Evolutionary conservation across 768 basidiomycete genomes (phyloP), one percentile per base, ranked within the genome.

Genomic region (Suillus subalutaceus): DNA sequence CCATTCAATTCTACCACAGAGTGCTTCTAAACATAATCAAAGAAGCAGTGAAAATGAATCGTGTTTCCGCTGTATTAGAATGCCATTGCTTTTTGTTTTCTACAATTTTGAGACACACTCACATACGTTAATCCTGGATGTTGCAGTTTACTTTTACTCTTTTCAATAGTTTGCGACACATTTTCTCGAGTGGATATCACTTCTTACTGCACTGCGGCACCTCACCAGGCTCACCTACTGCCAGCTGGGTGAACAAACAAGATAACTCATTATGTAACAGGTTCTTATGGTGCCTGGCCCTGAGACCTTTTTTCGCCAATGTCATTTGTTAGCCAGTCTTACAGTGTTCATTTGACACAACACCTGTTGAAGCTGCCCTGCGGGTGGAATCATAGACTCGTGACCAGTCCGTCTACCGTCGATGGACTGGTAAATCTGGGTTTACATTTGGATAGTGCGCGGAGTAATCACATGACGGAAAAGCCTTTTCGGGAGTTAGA

Each of bases 21-120:
- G 65, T 79, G 66, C 69, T 74, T 70, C 74, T 75, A 74, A 69
- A 58, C 26, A 55, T 10, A 66, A 68, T 67, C 41, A 62, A 62
- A 62, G 58, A 44, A 58, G 70, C 73, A 72, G 75, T 68, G 62
- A 63, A 63, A 62, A 20, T 65, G 68, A 70, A 72, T 66, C 62
- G 20, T 68, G 72, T 63, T 69, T 58, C 67, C 63, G 69, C 60
- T 64, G 70, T 68, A 68, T 66, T 78, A 77, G 75, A 78, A 69
- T 71, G 69, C 23, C 65, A 56, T 59, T 70, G 61, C 58, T 72
- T 69, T 35, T 66, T 63, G 63, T 65, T 63, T 63, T 63, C 4
- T 35, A 43, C 35, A 20, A 56, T 20, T 30, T 35, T n/a, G 55
- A 37, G 35, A 56, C 12, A 32, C 55, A 6, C 35, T 56, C 18